Base-by-base conservation (phyloP, 2,329 filamentous ascomycete genomes). In the Colletotrichum aenigma region DNA sequence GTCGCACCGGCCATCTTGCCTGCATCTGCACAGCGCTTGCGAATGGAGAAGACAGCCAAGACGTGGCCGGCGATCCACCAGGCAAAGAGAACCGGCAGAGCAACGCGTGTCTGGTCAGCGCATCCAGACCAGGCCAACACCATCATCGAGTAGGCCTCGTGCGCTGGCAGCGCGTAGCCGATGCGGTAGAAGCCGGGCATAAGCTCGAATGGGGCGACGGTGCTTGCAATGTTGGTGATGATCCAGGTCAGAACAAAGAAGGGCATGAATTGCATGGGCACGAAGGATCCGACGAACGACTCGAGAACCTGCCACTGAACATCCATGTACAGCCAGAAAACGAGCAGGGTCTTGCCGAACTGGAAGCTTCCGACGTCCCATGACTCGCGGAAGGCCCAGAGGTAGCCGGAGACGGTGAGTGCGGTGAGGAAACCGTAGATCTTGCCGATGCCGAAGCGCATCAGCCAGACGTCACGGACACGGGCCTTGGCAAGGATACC, bases 161-260 rank as follows among this genome's bases (percentile, higher is more conserved):
- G 81, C 2, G 82, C 82, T 0, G 86, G 86, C 21, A 87, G 78
- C 0, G 83, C 78, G 52, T 86, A 84, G 9, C 82, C 83, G 71
- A 84, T 82, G 2, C 82, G 80, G 71, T 87, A 88, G 77, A 88
- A 88, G 0, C 82, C 83, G 4, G 85, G 78, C 8, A 80, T 82
- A 0, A 86, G 76, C 60, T 85, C 83, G 18, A 87, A 81, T 0
- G 86, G 86, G 21, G 80, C 81, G 15, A 87, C 78, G 4, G 81
- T 81, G 62, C 81, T 82, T 3, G 83, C 78, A 2, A 88, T 80
- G 58, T 87, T 87, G 36, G 83, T 71, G 71, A 88, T 82, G 38
- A 87, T 81, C 84, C 85, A 87, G 0, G 84, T 83, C 1, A 89
- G 78, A 1, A 89, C 77, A 13, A 86, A 83, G 77, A 88, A 86